phyloP scores from a whole-genome alignment of 73 alveolate species.

The Paramecium pentaurelia region DNA sequence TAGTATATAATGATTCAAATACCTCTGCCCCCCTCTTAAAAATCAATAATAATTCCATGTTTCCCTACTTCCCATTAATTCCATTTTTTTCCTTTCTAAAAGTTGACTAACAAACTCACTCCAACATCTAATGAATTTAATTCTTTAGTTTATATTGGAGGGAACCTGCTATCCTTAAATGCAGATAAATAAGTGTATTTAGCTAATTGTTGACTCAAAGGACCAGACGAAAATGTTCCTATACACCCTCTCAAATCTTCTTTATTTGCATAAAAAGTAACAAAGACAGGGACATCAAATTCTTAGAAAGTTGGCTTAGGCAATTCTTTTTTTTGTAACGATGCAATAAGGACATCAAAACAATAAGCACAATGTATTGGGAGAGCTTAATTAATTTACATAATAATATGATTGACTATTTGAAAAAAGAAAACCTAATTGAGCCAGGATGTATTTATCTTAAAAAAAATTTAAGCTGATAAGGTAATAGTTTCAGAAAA shows the following conservation, averaged over 20 bases:
- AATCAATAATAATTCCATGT: constrained; percentile 93
- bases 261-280: constrained; percentile 87
- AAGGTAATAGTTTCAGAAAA: neutral
- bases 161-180: constrained; percentile 85
- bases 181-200: constrained; percentile 85
- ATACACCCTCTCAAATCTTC: constrained; percentile 95
- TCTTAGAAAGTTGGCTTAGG: constrained; percentile 48
- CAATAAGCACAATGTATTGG: constrained; percentile 69
- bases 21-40: constrained; percentile 70
- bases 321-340: constrained; percentile 52
- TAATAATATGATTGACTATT: neutral
- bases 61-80: constrained; percentile 90
- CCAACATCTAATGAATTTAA: constrained; percentile 73
- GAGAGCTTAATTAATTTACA: constrained; percentile 50
- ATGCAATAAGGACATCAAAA: constrained; percentile 68
- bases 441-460: neutral
- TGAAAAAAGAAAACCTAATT: neutral
- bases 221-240: constrained; percentile 82
- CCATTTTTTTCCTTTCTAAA: constrained; percentile 78
- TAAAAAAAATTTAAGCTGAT: neutral
- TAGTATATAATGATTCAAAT: too few species aligned
- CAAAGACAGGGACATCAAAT: constrained; percentile 84
- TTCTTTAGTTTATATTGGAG: constrained; percentile 78
- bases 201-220: constrained; percentile 70
- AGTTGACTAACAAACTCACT: constrained; percentile 81